These are phyloP conservation scores for Venturia asperata DNA, from an alignment of 2,329 filamentous ascomycete species.

Conservation along the genomic window DNA sequence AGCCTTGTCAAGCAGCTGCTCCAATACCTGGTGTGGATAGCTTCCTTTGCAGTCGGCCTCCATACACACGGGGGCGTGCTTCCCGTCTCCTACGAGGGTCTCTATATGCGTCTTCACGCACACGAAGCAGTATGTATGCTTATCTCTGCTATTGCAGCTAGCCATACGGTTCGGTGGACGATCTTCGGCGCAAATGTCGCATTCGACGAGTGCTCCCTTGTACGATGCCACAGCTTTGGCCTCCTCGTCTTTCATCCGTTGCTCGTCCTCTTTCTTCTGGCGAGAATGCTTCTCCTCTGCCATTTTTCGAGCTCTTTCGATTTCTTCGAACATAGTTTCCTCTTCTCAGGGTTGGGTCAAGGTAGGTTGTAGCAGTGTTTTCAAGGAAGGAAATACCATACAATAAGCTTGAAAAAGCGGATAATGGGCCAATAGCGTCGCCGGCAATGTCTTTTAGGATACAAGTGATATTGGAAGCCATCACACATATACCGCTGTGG, in stretches of 20 bases:
- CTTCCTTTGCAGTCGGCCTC: slow-evolving; percentile 57
- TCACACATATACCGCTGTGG: background rate
- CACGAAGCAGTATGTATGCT: slow-evolving; percentile 62
- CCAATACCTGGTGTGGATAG: slow-evolving; percentile 52
- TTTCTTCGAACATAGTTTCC: slow-evolving; percentile 1
- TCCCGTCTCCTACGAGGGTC: slow-evolving; percentile 59
- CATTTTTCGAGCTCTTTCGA: background rate
- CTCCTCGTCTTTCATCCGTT: background rate
- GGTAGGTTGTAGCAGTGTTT: background rate
- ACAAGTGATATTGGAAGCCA: background rate
- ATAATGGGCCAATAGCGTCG: background rate
- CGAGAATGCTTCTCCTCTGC: slow-evolving; percentile 1
- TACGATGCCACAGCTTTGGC: background rate
- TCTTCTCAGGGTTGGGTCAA: background rate
- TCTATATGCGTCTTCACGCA: slow-evolving; percentile 63
- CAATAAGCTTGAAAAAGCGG: background rate
- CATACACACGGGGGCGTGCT: slow-evolving; percentile 64
- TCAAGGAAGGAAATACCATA: background rate
- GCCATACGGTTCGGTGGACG: slow-evolving; percentile 60
- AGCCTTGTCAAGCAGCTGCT: slow-evolving; percentile 51
- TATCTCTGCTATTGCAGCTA: slow-evolving; percentile 52
- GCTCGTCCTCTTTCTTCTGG: slow-evolving; percentile 3
- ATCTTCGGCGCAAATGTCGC: slow-evolving; percentile 63
- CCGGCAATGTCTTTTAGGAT: background rate
- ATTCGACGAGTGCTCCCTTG: background rate